Percentiles rank a stretch among this genome's conserved stretches.
phyloP scores from a whole-genome alignment of 352 stramenopile species.

The Globisporangium nunn region DNA sequence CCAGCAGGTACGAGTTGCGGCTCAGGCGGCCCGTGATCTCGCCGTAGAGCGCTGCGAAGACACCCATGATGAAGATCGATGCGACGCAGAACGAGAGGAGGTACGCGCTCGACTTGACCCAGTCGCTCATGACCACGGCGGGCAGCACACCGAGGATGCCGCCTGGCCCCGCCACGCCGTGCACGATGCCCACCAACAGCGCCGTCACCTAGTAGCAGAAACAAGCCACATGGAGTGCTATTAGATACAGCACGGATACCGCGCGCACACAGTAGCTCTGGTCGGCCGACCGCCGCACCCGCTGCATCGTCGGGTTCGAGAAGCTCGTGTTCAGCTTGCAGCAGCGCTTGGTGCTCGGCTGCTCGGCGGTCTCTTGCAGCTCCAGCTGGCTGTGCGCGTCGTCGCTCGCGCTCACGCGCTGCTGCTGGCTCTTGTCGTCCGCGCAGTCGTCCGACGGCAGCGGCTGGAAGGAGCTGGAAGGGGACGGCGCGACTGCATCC shows the following conservation, averaged over 20 bases:
- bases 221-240: background rate
- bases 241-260: background rate
- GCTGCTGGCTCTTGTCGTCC: background rate
- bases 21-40: slow-evolving; percentile 39
- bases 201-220: background rate
- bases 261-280: background rate
- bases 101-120: slow-evolving; percentile 57
- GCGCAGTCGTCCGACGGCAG: background rate
- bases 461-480: background rate
- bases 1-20: slow-evolving; percentile 25
- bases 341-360: background rate
- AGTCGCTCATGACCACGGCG: slow-evolving; percentile 66
- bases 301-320: slow-evolving; percentile 1
- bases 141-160: slow-evolving; percentile 71
- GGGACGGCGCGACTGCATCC: background rate
- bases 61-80: slow-evolving; percentile 84
- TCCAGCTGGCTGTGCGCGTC: background rate
- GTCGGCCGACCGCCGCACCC: background rate
- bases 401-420: background rate
- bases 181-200: slow-evolving; percentile 2
- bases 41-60: slow-evolving; percentile 75
- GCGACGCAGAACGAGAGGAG: slow-evolving; percentile 74
- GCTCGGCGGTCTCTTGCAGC: background rate
- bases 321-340: background rate
- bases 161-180: slow-evolving; percentile 28